Evolutionary conservation across 768 basidiomycete species (phyloP), one percentile per base, ranked within the genome.

Genomic region (Naganishia antarctica): DNA sequence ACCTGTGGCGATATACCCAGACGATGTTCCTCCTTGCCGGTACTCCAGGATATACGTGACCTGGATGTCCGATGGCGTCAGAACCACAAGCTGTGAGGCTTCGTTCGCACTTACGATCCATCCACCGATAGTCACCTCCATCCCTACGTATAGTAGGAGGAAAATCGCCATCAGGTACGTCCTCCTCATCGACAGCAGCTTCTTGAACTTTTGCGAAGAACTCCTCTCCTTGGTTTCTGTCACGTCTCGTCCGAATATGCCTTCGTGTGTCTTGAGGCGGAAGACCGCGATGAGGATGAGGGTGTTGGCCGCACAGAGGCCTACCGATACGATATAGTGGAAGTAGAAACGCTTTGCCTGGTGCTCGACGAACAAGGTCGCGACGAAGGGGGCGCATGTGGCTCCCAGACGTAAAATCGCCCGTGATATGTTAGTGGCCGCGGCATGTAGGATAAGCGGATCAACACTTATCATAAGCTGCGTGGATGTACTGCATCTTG

Each of bases 241-340:
- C 32, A 47, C 16, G 28, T 64, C 63, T 32, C 32, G 49, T 4
- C 74, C 74, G 12, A 73, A 70, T 0, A 76, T 63, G 86, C 90
- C 85, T 70, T 89, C 85, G 70, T 89, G 87, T 0, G 76, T 81
- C 70, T 84, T 85, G 53, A 87, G 76, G 18, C 83, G 82, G 77
- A 92, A 90, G 3, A 89, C 83, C 1, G 69, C 61, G 2, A 82
- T 67, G 8, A 91, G 75, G 4, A 84, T 59, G 12, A 82, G 44
- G 0, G 81, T 80, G 67, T 87, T 90, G 43, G 79, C 67, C 13
- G 84, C 63, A 0, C 88, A 84, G 25, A 91, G 68, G 0, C 84
- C 87, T 0, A 91, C 76, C 0, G 88, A 89, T 0, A 79, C 79
- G 11, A 91, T 80, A 70, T 85, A 92, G 74, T 91, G 87, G 73